Evolutionary conservation across 805 yeast species (phyloP).

Genomic region (Cyberlindnera meyerae): DNA sequence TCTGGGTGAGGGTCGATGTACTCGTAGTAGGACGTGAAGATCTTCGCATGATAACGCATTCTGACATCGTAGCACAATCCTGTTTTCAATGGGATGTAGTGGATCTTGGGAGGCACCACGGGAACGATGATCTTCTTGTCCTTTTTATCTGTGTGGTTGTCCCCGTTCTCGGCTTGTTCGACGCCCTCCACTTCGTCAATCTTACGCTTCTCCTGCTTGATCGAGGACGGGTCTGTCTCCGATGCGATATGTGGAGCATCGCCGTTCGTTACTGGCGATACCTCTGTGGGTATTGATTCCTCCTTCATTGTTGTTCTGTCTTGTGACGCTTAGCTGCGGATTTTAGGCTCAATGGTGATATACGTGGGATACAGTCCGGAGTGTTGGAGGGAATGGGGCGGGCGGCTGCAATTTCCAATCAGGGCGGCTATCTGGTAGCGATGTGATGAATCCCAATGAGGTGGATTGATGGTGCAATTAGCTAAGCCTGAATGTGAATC

Average conservation of each 20-base stretch:
- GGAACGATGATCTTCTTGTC: constrained; percentile 48
- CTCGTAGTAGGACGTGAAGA: constrained; percentile 86
- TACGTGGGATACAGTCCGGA: too few relatives aligned
- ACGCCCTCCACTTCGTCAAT: constrained; percentile 20
- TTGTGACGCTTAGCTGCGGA: not conserved
- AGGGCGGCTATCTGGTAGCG: too few relatives aligned
- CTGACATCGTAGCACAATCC: constrained; percentile 95
- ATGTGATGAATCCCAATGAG: too few relatives aligned
- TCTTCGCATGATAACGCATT: constrained; percentile 95
- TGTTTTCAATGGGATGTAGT: constrained; percentile 73
- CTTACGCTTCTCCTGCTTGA: constrained; percentile 19
- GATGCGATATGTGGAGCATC: not conserved
- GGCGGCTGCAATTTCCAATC: too few relatives aligned
- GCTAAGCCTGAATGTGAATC: too few relatives aligned
- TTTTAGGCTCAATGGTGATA: too few relatives aligned
- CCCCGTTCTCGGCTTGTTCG: constrained; percentile 5
- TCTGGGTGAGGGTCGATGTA: constrained; percentile 99
- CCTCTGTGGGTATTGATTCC: not conserved
- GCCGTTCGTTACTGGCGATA: not conserved
- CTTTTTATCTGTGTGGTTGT: too few relatives aligned
- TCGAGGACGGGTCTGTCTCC: not conserved
- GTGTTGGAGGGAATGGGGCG: too few relatives aligned
- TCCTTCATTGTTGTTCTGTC: constrained; percentile 1
- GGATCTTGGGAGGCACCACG: constrained; percentile 57
- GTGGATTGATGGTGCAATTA: too few relatives aligned